A percentile compares a stretch with the other conserved stretches of the same genome.
These are phyloP conservation scores for Oehlia diaphana DNA, from an alignment of 192 early-diverging fungal genomes.

Conservation along the genomic window DNA sequence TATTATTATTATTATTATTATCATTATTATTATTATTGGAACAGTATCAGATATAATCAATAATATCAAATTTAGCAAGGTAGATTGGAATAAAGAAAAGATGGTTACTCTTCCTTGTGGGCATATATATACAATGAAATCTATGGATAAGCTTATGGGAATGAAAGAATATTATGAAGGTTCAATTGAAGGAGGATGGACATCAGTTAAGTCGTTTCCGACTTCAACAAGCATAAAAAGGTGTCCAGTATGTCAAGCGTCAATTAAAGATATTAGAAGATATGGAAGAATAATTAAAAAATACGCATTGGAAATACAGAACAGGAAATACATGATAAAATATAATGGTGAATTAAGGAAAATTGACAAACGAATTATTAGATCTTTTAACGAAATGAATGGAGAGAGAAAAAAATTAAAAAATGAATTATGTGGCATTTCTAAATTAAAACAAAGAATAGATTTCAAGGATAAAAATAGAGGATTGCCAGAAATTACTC, in stretches of 20 bases:
- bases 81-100: constrained; percentile 45
- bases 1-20: too few species aligned
- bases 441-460: background rate
- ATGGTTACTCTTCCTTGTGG: constrained; percentile 51
- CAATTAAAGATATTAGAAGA: constrained; percentile 7
- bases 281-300: constrained; percentile 30
- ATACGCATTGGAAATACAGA: background rate
- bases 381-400: background rate
- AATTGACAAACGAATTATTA: background rate
- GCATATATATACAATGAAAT: constrained; percentile 51
- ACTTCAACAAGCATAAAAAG: background rate
- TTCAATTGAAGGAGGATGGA: background rate
- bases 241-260: constrained; percentile 10
- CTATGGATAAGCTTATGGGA: constrained; percentile 50
- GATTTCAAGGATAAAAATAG: too few species aligned
- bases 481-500: too few species aligned
- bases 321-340: constrained; percentile 14
- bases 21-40: too few species aligned
- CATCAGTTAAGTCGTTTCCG: background rate
- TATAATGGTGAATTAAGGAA: background rate
- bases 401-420: background rate
- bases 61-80: too few species aligned
- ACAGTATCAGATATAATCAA: too few species aligned
- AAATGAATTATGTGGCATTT: background rate
- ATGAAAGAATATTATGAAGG: constrained; percentile 42